Conservation (phyloP, 352 stramenopile genomes). For the Pythium dissimile region DNA sequence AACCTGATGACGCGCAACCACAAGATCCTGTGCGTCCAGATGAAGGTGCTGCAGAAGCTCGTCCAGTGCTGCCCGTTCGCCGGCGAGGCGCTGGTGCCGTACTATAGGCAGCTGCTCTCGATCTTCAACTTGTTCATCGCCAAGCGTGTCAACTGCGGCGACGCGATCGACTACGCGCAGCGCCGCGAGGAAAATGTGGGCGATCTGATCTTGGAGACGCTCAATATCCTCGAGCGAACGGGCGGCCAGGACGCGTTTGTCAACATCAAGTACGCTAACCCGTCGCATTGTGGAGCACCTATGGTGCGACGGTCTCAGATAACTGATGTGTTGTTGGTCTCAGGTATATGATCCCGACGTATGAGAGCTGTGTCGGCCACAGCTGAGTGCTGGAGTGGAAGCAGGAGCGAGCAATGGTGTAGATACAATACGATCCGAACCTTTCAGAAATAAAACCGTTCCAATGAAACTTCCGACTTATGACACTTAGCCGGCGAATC, state of each 20-base stretch:
- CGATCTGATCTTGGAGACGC: slow-evolving; percentile 87
- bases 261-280: slow-evolving; percentile 94
- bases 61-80: slow-evolving; percentile 68
- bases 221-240: slow-evolving; percentile 85
- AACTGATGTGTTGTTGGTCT: slow-evolving; percentile 13
- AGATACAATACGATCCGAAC: not conserved
- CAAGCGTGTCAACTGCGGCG: slow-evolving; percentile 91
- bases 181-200: slow-evolving; percentile 86
- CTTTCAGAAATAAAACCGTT: not conserved
- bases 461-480: not conserved
- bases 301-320: not conserved
- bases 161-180: slow-evolving; percentile 92
- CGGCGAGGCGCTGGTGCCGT: slow-evolving; percentile 88
- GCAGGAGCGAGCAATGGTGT: not conserved
- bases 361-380: slow-evolving; percentile 85
- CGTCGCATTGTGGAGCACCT: too few species aligned
- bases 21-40: slow-evolving; percentile 68
- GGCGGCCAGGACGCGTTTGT: slow-evolving; percentile 88
- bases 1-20: slow-evolving; percentile 83
- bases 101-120: slow-evolving; percentile 91
- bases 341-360: slow-evolving; percentile 95
- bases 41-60: slow-evolving; percentile 76
- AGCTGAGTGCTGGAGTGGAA: not conserved
- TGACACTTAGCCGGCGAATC: too few species aligned
- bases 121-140: slow-evolving; percentile 91